These are phyloP conservation scores for Diaporthe sp. DNA, from an alignment of 2,329 filamentous ascomycete species.

Conservation along the genomic window DNA sequence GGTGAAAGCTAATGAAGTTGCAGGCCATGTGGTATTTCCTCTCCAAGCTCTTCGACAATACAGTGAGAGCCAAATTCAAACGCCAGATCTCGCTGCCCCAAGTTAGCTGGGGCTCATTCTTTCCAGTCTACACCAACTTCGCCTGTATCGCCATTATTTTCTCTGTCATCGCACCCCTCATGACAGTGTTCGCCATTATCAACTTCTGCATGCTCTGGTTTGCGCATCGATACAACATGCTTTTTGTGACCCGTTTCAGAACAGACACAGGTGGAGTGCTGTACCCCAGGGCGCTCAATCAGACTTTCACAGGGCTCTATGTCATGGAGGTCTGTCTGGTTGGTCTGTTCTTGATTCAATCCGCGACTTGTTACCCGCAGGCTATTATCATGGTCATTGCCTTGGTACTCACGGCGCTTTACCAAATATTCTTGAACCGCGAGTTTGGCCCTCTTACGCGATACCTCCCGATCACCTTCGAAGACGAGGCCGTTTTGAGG, in stretches of 20 bases:
- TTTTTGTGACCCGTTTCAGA: slow-evolving; percentile 92
- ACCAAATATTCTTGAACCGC: slow-evolving; percentile 83
- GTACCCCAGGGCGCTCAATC: slow-evolving; percentile 93
- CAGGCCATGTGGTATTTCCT: slow-evolving; percentile 79
- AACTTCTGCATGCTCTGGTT: slow-evolving; percentile 94
- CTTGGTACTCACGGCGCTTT: slow-evolving; percentile 77
- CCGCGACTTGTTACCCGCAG: slow-evolving; percentile 77
- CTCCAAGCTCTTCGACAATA: slow-evolving; percentile 85
- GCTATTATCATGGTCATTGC: slow-evolving; percentile 87
- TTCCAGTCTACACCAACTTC: slow-evolving; percentile 96
- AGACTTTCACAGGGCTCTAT: slow-evolving; percentile 94
- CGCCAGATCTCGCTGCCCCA: slow-evolving; percentile 83
- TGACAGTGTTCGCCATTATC: slow-evolving; percentile 92
- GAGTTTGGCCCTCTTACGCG: slow-evolving; percentile 88
- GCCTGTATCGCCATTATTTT: slow-evolving; percentile 94
- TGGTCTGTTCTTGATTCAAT: slow-evolving; percentile 80
- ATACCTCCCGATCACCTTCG: slow-evolving; percentile 93
- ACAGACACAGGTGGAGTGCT: slow-evolving; percentile 93
- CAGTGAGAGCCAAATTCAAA: slow-evolving; percentile 83
- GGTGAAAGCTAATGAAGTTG: slow-evolving; percentile 2
- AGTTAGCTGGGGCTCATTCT: slow-evolving; percentile 92
- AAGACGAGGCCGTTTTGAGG: slow-evolving; percentile 92
- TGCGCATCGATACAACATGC: slow-evolving; percentile 95
- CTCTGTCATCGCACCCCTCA: slow-evolving; percentile 88
- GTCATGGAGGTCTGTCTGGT: slow-evolving; percentile 93